Evolutionary conservation across 2,329 filamentous ascomycete species (phyloP), one percentile per base, ranked within the genome.

Genomic region (Penicillium olsonii): DNA sequence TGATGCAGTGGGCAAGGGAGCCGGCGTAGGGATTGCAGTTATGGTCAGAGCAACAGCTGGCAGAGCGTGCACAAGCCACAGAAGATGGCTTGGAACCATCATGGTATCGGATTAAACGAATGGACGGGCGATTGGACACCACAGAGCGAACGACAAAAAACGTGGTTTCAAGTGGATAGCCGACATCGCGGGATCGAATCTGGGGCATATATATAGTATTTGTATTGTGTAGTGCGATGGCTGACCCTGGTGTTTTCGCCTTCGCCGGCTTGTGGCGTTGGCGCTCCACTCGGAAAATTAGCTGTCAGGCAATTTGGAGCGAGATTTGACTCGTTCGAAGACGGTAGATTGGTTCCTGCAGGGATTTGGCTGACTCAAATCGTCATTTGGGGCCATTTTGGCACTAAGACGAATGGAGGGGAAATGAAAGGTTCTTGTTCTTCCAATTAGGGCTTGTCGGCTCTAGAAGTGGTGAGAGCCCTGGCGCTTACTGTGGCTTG

Each of bases 21-120:
- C n/a, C n/a, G n/a, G 33, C 3, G 33, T 26, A 18, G 14, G 6
- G 20, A 33, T 33, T 6, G 34, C 15, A 14, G 40, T 44, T 3
- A 48, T 39, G 9, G 34, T 48, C 14, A 44, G 33, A 1, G 26
- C 46, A 38, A 27, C 46, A 15, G 46, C 46, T 1, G 40, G 39
- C 20, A 48, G n/a, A 24, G 31, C 9, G 12, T 39, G 45, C 39
- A 15, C 40, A 38, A 44, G 45, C 45, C 45, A 48, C 46, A 48
- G 18, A 7, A 44, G 24, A 10, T 27, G 27, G 12, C 26, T 22
- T 26, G 18, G 40, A 6, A 14, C 14, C 18, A 33, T 39, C 40
- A 45, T 39, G 12, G 15, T 33, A 42, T 42, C 26, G 15, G 34
- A 27, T 15, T 19, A 39, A 34, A 45, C 46, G 41, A 48, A 44